Conservation (phyloP, 2,329 filamentous ascomycete genomes). For the Talaromyces verruculosus region DNA sequence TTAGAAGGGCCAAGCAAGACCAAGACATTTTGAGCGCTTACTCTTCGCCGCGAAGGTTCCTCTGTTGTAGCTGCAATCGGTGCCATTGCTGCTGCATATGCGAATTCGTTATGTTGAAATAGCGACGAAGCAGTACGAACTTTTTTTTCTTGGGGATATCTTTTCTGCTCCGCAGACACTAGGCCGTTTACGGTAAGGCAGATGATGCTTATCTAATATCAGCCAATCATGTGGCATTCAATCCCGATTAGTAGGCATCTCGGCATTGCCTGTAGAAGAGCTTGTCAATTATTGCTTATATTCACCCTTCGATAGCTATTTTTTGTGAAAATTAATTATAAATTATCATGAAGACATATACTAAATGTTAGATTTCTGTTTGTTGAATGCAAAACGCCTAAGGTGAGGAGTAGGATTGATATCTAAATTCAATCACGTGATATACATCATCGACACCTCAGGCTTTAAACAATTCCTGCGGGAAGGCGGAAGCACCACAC, state of each 20-base stretch:
- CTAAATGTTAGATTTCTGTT: not conserved
- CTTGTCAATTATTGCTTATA: not conserved
- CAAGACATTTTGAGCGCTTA: constrained; percentile 25
- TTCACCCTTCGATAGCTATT: not conserved
- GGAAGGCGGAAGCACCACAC: constrained; percentile 25
- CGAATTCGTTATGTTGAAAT: not conserved
- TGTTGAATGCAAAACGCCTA: too few species aligned
- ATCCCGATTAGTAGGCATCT: constrained; percentile 12
- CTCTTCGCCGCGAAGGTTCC: constrained; percentile 47
- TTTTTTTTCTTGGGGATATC: constrained; percentile 20
- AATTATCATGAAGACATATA: too few species aligned
- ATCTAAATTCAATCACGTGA: constrained; percentile 31
- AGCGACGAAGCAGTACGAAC: constrained; percentile 6
- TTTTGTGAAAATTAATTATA: not conserved
- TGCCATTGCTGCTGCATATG: constrained; percentile 38
- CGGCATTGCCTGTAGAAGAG: not conserved
- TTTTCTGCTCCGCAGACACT: constrained; percentile 17
- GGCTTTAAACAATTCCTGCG: constrained; percentile 35
- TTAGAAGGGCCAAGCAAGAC: not conserved
- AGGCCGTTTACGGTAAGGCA: not conserved
- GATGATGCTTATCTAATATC: not conserved
- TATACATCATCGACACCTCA: constrained; percentile 34
- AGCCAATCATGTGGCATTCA: constrained; percentile 13
- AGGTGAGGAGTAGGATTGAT: not conserved
- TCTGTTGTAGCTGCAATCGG: constrained; percentile 44